Evolutionary conservation across 2,329 filamentous ascomycete species (phyloP).

Genomic region (Pezicula rhizophila): DNA sequence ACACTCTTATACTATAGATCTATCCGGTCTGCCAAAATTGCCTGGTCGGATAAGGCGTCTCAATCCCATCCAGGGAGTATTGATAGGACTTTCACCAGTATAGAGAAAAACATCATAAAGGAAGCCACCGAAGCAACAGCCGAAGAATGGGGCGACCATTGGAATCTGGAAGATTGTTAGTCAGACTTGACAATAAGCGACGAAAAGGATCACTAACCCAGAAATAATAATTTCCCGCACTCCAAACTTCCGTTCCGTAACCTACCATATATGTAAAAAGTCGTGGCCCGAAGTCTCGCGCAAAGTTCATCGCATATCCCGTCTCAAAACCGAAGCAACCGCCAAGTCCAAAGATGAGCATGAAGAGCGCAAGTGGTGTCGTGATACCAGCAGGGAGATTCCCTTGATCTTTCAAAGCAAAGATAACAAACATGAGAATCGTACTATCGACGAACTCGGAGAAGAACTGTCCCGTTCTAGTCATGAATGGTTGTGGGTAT

Average conservation of each 20-base stretch:
- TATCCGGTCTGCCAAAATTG: too few relatives aligned
- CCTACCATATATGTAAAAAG: slow-evolving; percentile 60
- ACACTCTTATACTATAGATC: too few relatives aligned
- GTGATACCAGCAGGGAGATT: slow-evolving; percentile 46
- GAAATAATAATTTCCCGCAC: slow-evolving; percentile 62
- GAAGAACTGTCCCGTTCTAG: slow-evolving; percentile 60
- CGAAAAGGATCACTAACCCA: slow-evolving; percentile 35
- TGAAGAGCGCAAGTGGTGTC: slow-evolving; percentile 57
- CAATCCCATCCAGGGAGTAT: slow-evolving; percentile 25
- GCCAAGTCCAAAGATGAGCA: slow-evolving; percentile 66
- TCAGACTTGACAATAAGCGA: too few relatives aligned
- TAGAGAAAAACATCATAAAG: slow-evolving; percentile 59
- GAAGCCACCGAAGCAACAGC: slow-evolving; percentile 55
- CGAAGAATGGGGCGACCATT: slow-evolving; percentile 63
- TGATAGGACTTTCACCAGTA: slow-evolving; percentile 21
- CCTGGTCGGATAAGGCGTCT: slow-evolving; percentile 10
- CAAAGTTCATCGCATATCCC: slow-evolving; percentile 67
- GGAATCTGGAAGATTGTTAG: slow-evolving; percentile 24
- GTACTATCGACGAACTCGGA: slow-evolving; percentile 64
- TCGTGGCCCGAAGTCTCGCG: slow-evolving; percentile 63
- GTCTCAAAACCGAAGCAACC: slow-evolving; percentile 70
- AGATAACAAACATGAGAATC: slow-evolving; percentile 64
- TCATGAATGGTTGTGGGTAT: slow-evolving; percentile 57
- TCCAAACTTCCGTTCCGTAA: slow-evolving; percentile 61
- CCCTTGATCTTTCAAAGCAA: slow-evolving; percentile 54